phyloP scores from a whole-genome alignment of 306 rosid genomes.

The Abrus pulchellus region DNA sequence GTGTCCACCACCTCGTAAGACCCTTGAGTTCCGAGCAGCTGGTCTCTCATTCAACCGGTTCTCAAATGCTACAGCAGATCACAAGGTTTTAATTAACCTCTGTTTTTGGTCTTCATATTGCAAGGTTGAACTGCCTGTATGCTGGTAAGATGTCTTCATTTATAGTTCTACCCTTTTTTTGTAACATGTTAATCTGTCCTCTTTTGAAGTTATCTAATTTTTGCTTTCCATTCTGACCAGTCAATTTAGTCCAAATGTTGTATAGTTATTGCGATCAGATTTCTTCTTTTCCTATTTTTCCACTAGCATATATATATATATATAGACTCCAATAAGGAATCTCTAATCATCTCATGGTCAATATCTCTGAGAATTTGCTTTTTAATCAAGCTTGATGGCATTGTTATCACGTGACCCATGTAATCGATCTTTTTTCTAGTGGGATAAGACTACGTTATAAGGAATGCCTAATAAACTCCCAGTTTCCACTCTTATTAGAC shows the following conservation, averaged over 20 bases:
- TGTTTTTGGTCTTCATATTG: constrained; percentile 41
- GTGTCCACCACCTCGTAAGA: constrained; percentile 61
- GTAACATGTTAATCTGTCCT: neutral
- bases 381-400: too few relatives aligned
- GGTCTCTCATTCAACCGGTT: constrained; percentile 54
- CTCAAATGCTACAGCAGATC: constrained; percentile 59
- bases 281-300: constrained; percentile 31
- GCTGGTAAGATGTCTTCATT: constrained; percentile 40
- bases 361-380: too few relatives aligned
- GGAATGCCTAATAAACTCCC: neutral
- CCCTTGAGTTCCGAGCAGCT: constrained; percentile 59
- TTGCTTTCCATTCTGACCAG: constrained; percentile 5
- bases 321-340: neutral
- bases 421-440: too few relatives aligned
- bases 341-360: neutral
- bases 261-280: constrained; percentile 27
- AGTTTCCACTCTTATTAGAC: neutral
- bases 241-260: constrained; percentile 10
- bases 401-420: too few relatives aligned
- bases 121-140: constrained; percentile 39
- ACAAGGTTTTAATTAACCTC: constrained; percentile 50
- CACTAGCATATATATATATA: neutral
- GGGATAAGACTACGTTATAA: neutral
- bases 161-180: constrained; percentile 9
- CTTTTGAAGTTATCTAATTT: constrained; percentile 47